phyloP scores from a whole-genome alignment of 1,284 basidiomycete species.

The Sutorius eximius region DNA sequence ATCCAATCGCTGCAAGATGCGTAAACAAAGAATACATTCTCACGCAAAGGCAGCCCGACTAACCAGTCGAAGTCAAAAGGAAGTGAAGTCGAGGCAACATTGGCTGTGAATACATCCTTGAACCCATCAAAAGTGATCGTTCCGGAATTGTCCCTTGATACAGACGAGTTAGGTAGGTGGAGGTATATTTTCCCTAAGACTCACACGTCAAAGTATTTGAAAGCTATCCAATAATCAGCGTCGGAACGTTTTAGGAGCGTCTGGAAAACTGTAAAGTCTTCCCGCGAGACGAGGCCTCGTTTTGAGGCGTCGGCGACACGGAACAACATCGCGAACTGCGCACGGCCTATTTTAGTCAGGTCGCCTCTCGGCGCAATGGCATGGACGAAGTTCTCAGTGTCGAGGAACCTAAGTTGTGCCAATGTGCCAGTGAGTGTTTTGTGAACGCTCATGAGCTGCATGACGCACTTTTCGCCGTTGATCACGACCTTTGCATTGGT shows the following conservation, averaged over 20 bases:
- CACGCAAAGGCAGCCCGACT: conserved; percentile 21
- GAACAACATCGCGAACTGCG: conserved; percentile 88
- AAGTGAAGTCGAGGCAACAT: conserved; percentile 77
- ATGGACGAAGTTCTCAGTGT: conserved; percentile 84
- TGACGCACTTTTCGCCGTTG: conserved; percentile 74
- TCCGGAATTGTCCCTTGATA: conserved; percentile 78
- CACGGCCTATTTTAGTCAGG: conserved; percentile 78
- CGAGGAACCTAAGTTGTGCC: conserved; percentile 62
- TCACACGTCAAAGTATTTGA: conserved; percentile 93
- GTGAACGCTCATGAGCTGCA: conserved; percentile 23
- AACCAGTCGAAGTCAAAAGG: conserved; percentile 94
- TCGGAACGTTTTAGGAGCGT: conserved; percentile 87
- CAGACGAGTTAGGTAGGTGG: conserved; percentile 3
- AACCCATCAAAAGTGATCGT: conserved; percentile 91
- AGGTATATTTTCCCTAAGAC: conserved; percentile 35
- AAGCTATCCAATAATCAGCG: conserved; percentile 95
- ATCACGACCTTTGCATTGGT: conserved; percentile 69
- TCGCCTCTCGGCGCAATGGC: conserved; percentile 87
- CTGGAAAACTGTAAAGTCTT: conserved; percentile 93
- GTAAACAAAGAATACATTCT: conserved; percentile 9
- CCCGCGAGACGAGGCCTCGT: conserved; percentile 84
- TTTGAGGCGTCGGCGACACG: conserved; percentile 82
- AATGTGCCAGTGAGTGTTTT: conserved; percentile 4
- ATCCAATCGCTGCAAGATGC: conserved; percentile 75
- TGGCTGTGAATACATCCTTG: conserved; percentile 84